Percentiles rank a stretch among this genome's conserved stretches.
Evolutionary conservation across 169 alveolate genomes (phyloP).

Genomic region (Cryptosporidium viatorum): DNA sequence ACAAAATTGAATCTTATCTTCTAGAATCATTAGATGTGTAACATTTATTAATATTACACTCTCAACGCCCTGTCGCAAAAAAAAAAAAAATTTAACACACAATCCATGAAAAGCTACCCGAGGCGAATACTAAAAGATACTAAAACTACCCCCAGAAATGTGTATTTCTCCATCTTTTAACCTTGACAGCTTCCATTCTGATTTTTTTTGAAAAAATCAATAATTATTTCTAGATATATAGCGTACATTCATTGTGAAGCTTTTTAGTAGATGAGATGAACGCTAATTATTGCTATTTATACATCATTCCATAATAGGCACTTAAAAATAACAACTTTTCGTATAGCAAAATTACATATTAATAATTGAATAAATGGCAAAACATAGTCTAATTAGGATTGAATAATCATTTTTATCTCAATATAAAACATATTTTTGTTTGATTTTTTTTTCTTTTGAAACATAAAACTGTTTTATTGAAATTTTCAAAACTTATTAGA

Average conservation of each 20-base stretch:
- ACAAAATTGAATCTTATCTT: background rate
- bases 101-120: background rate
- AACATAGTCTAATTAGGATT: background rate
- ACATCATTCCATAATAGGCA: background rate
- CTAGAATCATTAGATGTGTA: background rate
- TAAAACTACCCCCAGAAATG: background rate
- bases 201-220: no score
- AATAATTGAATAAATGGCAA: no score
- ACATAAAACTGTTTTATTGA: background rate
- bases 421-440: background rate
- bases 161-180: no score
- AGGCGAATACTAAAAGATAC: background rate
- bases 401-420: no score
- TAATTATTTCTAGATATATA: background rate
- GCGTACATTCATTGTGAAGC: background rate
- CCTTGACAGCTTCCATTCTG: no score
- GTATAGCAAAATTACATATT: no score
- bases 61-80: conserved; percentile 41
- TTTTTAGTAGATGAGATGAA: background rate
- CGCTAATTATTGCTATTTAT: no score
- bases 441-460: background rate
- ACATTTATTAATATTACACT: background rate
- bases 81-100: background rate
- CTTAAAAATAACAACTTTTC: no score
- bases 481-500: background rate